Evolutionary conservation across 352 stramenopile species (phyloP), one percentile per base, ranked within the genome.

Genomic region (Phytophthora sojae): DNA sequence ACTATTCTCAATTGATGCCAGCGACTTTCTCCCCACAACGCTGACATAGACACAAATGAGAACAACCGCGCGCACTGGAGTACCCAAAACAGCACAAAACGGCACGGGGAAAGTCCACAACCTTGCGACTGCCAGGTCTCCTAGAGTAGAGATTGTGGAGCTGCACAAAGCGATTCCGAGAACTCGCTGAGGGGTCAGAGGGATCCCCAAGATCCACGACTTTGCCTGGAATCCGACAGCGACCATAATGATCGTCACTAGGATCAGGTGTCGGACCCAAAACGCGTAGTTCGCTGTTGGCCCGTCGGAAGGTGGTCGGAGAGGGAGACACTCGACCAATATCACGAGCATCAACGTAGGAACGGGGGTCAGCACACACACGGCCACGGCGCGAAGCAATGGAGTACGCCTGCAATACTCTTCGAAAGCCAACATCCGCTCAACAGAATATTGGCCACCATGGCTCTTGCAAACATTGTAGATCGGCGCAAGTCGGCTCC

Each of bases 391-490:
- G 5, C 39, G 39, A 0, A 47, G 4, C 1, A 6, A 15, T 0
- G 15, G n/a, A 4, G 15, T 6, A 14, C 42, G 53, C 19, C 55
- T 42, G 32, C 69, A 71, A 42, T 80, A 80, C 15, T 82, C 68
- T 25, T 80, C 61, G 2, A 80, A 54, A 3, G 62, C 72, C 1
- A 69, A 21, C 64, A 80, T 77, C 0, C 72, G 64, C 55, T 78
- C 73, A 4, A 80, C 64, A 15, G 72, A 82, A 32, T 78, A 82
- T 7, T 64, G 70, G 19, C 72, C 72, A n/a, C 70, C 73, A n/a
- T 75, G 69, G 53, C 57, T 79, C 57, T 61, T 79, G 64, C 69
- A 77, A 15, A 64, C 14, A 19, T 4, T 21, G 39, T 47, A 47
- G 39, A 47, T 14, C 14, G 15, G 14, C 6, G 12, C 39, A 6